Conservation (phyloP, 129 eudicot species). For the Pittosporum tobira region DNA sequence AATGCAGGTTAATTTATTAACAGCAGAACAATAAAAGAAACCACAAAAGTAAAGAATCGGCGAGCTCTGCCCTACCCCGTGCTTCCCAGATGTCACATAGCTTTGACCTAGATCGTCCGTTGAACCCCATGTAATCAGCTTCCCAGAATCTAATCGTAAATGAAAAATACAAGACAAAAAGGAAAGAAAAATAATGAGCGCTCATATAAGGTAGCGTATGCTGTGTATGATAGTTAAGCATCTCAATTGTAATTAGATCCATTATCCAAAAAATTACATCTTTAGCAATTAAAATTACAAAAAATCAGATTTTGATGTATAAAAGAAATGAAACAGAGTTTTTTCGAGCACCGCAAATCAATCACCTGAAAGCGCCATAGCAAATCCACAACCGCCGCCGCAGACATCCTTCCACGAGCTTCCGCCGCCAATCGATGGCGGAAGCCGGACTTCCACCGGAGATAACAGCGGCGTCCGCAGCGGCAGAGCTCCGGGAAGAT, state of each 20-base stretch:
- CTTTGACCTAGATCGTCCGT: conserved; percentile 97
- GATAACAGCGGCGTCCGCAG: conserved; percentile 80
- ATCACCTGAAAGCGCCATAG: conserved; percentile 83
- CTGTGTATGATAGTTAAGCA: neutral
- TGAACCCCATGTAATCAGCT: conserved; percentile 97
- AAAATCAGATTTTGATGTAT: neutral
- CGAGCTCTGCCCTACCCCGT: conserved; percentile 59
- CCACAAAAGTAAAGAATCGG: conserved; percentile 5
- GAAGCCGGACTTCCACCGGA: conserved; percentile 60
- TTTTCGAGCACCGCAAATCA: neutral
- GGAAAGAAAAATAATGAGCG: neutral
- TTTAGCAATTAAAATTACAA: neutral
- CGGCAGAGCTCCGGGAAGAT: conserved; percentile 91
- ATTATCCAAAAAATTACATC: neutral
- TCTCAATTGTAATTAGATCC: conserved; percentile 7
- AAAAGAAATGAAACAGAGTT: neutral
- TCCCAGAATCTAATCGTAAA: conserved; percentile 58
- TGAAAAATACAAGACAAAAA: neutral
- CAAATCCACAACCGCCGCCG: conserved; percentile 99
- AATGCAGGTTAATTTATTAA: conserved; percentile 18
- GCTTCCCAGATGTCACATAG: conserved; percentile 95
- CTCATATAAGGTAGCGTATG: neutral
- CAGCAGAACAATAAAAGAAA: neutral
- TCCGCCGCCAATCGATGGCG: conserved; percentile 40
- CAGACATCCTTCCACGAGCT: conserved; percentile 69